These are phyloP conservation scores for Globisporangium megalacanthum DNA, from an alignment of 352 stramenopile genomes.

Conservation along the genomic window DNA sequence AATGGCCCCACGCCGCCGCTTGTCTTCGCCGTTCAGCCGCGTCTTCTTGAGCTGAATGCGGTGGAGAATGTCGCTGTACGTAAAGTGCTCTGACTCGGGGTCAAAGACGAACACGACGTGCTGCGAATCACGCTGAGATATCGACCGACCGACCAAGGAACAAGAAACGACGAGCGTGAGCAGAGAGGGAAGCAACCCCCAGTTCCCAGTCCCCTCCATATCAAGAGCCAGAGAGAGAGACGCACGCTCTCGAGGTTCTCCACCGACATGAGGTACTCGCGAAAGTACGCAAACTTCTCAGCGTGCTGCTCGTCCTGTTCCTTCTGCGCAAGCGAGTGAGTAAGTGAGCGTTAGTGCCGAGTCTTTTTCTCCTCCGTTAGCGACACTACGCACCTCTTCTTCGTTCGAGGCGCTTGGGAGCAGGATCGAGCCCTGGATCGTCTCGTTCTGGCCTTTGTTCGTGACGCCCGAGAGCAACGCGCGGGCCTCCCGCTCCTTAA, in stretches of 20 bases:
- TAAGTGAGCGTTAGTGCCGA: slow-evolving; percentile 1
- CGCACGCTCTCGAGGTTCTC: slow-evolving; percentile 64
- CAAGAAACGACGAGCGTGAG: background rate
- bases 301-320: slow-evolving; percentile 33
- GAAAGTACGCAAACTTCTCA: slow-evolving; percentile 81
- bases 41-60: slow-evolving; percentile 81
- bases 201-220: no score
- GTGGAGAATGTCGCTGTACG: slow-evolving; percentile 69
- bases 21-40: slow-evolving; percentile 71
- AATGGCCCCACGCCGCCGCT: slow-evolving; percentile 69
- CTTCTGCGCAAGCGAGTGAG: slow-evolving; percentile 17
- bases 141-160: slow-evolving; percentile 5
- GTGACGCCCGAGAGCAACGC: slow-evolving; percentile 69
- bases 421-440: slow-evolving; percentile 73
- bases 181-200: background rate
- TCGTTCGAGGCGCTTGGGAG: slow-evolving; percentile 49
- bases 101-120: slow-evolving; percentile 79
- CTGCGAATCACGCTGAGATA: slow-evolving; percentile 48
- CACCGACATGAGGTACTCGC: slow-evolving; percentile 75
- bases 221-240: slow-evolving; percentile 3
- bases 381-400: slow-evolving; percentile 31
- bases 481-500: slow-evolving; percentile 60
- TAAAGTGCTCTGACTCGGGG: slow-evolving; percentile 67
- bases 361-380: no score
- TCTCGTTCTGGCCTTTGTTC: slow-evolving; percentile 58